Base-by-base conservation (phyloP, 495 filamentous ascomycete species). In the Alectoria sarmentosa region DNA sequence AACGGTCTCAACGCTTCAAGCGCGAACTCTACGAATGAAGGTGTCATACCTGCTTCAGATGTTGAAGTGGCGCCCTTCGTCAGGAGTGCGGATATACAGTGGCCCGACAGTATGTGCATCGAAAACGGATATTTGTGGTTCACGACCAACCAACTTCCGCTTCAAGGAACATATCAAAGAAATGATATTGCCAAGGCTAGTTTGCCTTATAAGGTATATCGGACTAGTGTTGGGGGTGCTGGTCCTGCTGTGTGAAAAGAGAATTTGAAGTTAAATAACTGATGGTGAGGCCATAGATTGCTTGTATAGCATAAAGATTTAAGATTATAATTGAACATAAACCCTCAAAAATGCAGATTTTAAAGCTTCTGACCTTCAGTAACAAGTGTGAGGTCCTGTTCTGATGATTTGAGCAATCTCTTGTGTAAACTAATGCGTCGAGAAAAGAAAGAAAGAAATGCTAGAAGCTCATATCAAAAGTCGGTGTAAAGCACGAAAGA, bases 1-100 rank as follows among this genome's bases (percentile, higher is more conserved):
- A 49, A 49, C 46, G 46, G 46, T 28, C n/a, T 49, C n/a, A 49
- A 49, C 46, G 46, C 46, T 26, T 49, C 46, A 26, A 49, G 46
- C 46, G 28, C 46, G 23, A 49, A 49, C 6, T 6, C n/a, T 4
- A 49, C 46, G 11, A 49, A 49, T 5, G 23, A 11, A 49, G 46
- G 46, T 14, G 46, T 49, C 8, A 49, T 49, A 11, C 46, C 46
- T 11, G 46, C 46, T 14, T 49, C 46, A 4, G 46, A 49, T 49
- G 17, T 49, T 10, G 46, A 49, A 14, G 46, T 49, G 5, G 46
- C 23, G 46, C 46, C 46, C 23, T 49, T 49, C 11, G 46, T 49
- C 11, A 49, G 46, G 23, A 49, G 46, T 7, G 46, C 46, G 46
- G 46, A 49, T 49, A 49, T 49, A 23, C 46, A 49, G 23, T 49